Base-by-base conservation (phyloP, 129 eudicot genomes). In the Smallanthus sonchifolius region DNA sequence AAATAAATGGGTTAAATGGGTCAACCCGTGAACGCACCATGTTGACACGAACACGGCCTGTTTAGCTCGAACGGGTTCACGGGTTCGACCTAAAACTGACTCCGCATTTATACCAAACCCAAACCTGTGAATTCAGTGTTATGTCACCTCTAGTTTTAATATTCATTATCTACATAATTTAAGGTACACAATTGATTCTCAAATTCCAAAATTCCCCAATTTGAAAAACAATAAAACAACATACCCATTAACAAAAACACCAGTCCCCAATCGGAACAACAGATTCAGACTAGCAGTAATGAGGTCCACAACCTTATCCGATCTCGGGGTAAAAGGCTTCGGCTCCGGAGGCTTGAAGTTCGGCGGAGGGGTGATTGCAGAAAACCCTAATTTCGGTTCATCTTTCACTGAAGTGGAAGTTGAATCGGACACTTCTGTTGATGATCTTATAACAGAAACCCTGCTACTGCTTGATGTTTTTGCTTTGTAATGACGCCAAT, bases 321-420 rank as follows among this genome's bases (percentile, higher is more conserved):
- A 83, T 56, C 91, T 75, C 17, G 82, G 65, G 4, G 81, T 6
- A 47, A 90, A 87, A 13, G 67, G 87, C 81, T 87, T 87, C 47
- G 96, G 94, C 66, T 77, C 19, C 0, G 96, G 94, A 15, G 89
- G 65, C 80, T 83, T 85, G 69, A 90, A 90, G 67, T 90, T 87
- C 37, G 86, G 78, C 17, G 96, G 96, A 28, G 92, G 75, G 24
- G 85, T 84, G 36, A 89, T 76, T 35, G 80, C 54, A 43, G 83
- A 75, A 66, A 74, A 1, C 54, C 69, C 82, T 37, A 39, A 48
- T 32, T 48, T 34, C 10, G 83, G 72, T 40, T 75, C 84, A 36
- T 80, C 80, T 69, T 83, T 77, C 73, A 62, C 67, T 14, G 81
- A 69, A 74, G 74, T 38, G 42, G 81, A 70, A 56, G 89, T 49